Percentiles rank a stretch among this genome's conserved stretches.
Evolutionary conservation across 257 asterid species (phyloP).

Genomic region (Solanum bukasovii): DNA sequence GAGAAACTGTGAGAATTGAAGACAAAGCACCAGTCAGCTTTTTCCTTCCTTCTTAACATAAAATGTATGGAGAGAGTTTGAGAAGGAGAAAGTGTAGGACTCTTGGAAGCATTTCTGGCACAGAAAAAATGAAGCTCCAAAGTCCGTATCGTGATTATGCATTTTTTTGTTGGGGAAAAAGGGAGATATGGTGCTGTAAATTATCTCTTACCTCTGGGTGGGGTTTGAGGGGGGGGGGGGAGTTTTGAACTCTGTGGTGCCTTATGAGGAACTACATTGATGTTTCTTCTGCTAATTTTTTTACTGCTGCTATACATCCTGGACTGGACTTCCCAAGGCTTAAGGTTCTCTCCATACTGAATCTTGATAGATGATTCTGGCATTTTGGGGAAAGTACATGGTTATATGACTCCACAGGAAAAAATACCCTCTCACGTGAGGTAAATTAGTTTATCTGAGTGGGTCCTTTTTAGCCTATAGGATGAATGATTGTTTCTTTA

Average conservation of each 20-base stretch:
- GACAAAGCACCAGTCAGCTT: background rate
- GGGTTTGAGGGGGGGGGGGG: background rate
- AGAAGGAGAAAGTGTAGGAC: background rate
- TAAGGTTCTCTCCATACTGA: background rate
- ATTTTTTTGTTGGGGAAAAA: background rate
- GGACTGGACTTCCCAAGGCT: background rate
- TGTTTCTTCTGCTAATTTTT: background rate
- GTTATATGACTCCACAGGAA: background rate
- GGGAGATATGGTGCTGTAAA: background rate
- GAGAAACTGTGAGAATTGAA: background rate
- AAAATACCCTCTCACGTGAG: background rate
- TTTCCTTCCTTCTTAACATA: background rate
- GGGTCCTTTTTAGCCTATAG: background rate
- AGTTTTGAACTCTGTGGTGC: background rate
- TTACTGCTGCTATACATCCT: background rate
- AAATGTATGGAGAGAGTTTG: background rate
- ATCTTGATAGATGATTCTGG: background rate
- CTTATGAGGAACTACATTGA: background rate
- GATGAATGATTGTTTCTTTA: background rate
- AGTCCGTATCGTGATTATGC: background rate
- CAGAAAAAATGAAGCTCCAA: background rate
- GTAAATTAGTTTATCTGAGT: background rate
- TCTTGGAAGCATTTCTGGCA: background rate
- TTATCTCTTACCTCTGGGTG: background rate
- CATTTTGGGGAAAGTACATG: background rate